These are phyloP conservation scores for Paraglomus occultum DNA, from an alignment of 192 early-diverging fungal genomes.

Conservation along the genomic window DNA sequence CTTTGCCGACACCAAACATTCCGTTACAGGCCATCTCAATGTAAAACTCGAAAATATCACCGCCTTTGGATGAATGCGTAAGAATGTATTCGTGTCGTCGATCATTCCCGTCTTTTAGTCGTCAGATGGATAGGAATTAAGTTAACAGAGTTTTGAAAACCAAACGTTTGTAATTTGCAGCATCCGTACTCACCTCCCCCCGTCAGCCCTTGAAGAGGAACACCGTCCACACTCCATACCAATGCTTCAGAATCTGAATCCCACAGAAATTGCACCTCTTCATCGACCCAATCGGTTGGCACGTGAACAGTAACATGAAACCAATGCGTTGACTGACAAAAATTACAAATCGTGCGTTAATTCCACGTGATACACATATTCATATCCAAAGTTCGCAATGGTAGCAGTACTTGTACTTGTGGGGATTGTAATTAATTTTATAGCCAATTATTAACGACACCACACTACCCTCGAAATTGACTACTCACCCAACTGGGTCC, in stretches of 20 bases:
- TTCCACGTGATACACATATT: no score
- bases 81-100: slow-evolving; percentile 55
- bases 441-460: neutral
- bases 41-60: slow-evolving; percentile 68
- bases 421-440: neutral
- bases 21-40: slow-evolving; percentile 92
- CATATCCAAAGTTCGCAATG: no score
- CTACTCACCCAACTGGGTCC: slow-evolving; percentile 78
- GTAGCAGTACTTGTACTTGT: no score
- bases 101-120: slow-evolving; percentile 42
- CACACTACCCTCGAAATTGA: neutral
- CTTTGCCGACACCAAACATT: slow-evolving; percentile 78
- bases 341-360: slow-evolving; percentile 17
- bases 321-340: slow-evolving; percentile 69
- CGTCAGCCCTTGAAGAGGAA: slow-evolving; percentile 86
- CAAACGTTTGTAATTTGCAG: neutral
- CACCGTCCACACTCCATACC: slow-evolving; percentile 83
- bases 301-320: slow-evolving; percentile 69
- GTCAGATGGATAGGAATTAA: neutral
- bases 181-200: slow-evolving; percentile 62
- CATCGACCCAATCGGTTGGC: slow-evolving; percentile 63
- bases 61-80: slow-evolving; percentile 43
- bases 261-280: slow-evolving; percentile 84
- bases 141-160: neutral
- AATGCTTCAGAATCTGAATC: slow-evolving; percentile 86